Base-by-base conservation (phyloP, 805 yeast genomes). In the Candida caryicola region DNA sequence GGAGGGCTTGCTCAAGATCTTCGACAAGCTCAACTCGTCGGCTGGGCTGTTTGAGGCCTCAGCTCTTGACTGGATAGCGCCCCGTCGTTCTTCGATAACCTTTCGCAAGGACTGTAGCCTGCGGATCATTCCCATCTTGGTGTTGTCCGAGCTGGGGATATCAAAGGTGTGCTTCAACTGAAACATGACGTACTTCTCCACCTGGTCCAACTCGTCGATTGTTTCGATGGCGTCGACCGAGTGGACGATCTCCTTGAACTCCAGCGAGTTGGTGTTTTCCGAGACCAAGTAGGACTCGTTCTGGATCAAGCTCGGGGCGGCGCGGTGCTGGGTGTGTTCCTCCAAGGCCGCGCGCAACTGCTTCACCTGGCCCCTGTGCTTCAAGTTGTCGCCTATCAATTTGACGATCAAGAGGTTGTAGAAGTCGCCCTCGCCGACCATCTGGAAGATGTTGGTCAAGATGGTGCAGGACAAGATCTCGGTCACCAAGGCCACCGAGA, bases 361-460 rank as follows among this genome's bases (percentile, higher is more conserved):
- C 42, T 81, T 76, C 1, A 89, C 95, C 51, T 85, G 87, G 26
- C 75, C 75, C 39, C 89, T 66, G 51, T 87, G 95, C 45, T 79
- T 79, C 54, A 90, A 65, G 9, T 83, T 74, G 21, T 73, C 73
- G 3, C 87, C 81, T 1, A 85, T 75, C 2, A 74, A 56, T 36
- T 74, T 73, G 7, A 80, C 79, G 12, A 88, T 69, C 29, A 71
- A 51, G 39, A 78, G 75, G 55, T 90, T 90, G 77, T 83, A 84
- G 43, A 78, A 83, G 54, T 88, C 95, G 1, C 91, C 77, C 34
- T 84, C 90, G 0, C 82, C 62, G 1, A 83, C 49, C 61, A 82
- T 74, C 5, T 64, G 54, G 8, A 87, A 44, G 0, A 88, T 76
- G 38, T 76, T 72, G 17, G 78, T 67, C 9, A 67, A 43, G 1